Base-by-base conservation (phyloP, 192 early-diverging fungal species). In the Rhizophagus prolifer region DNA sequence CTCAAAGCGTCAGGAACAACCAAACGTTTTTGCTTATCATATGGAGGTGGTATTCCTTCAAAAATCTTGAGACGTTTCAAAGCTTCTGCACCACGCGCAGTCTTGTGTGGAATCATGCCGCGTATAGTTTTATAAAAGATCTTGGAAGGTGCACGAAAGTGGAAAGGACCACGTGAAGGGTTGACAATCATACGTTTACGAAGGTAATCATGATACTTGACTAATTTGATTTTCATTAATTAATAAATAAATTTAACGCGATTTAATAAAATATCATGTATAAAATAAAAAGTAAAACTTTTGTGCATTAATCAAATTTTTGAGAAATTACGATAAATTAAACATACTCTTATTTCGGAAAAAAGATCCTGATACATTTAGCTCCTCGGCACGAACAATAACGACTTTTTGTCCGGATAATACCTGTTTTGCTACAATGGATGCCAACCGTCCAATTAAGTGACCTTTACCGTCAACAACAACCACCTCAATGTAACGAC, bases 31-130 rank as follows among this genome's bases (percentile, higher is more conserved):
- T 90, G 84, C 86, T 91, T 93, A 90, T 98, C 97, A 82, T 96
- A 99, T 47, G 96, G 96, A 81, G 98, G 90, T 73, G 98, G 97
- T 75, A 98, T 92, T 88, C 96, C 98, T 87, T 99, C 98, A 76
- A 99, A 99, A 85, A 98, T 93, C 95, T 97, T 97, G 86, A 98
- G 87, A 86, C 97, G 94, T 81, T 95, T 95, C 74, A 99, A 89
- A 81, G 97, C 97, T 62, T 94, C 94, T 79, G 95, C 93, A 89
- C 97, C 97, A 82, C 98, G 96, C 67, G 96, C 86, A 78, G 97
- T 97, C 93, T 98, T 98, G 94, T 99, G 98, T 75, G 98, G 96
- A 83, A 98, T 84, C 98, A 99, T 99, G 81, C 98, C 98, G 74
- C 98, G 95, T 84, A 99, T 89, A 66, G 92, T 90, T 81, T 95